Evolutionary conservation across 108 stramenopile genomes (phyloP).

Genomic region (Cyclostephanos tholiformis): DNA sequence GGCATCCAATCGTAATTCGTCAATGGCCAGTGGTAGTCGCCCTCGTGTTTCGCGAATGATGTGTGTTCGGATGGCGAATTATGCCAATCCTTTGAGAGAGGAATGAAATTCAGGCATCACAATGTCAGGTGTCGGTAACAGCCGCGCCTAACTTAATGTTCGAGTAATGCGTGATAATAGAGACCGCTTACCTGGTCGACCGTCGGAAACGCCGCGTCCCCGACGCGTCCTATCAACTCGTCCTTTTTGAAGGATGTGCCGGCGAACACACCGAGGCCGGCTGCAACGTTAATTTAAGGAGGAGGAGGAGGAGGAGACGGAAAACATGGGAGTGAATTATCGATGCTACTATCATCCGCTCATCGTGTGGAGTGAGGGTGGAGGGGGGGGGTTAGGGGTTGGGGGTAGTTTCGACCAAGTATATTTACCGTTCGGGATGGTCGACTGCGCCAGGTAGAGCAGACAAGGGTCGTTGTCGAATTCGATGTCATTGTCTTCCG

Average conservation of each 20-base stretch:
- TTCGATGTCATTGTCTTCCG: not conserved
- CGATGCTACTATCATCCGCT: not conserved
- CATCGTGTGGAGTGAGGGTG: not conserved
- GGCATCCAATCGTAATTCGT: slow-evolving; percentile 55
- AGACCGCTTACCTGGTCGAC: no score
- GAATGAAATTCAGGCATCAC: no score
- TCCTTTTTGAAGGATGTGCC: slow-evolving; percentile 25
- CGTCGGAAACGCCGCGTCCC: slow-evolving; percentile 50
- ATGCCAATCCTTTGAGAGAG: no score
- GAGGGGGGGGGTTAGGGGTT: no score
- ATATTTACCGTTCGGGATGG: slow-evolving; percentile 32
- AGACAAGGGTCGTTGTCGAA: slow-evolving; percentile 29
- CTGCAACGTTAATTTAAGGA: not conserved
- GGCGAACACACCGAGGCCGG: slow-evolving; percentile 48
- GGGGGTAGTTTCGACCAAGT: no score
- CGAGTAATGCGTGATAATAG: no score
- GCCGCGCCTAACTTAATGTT: no score
- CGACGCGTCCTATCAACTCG: slow-evolving; percentile 41
- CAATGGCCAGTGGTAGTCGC: slow-evolving; percentile 54
- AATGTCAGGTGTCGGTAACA: no score
- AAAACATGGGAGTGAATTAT: not conserved
- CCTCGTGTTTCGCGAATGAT: slow-evolving; percentile 26
- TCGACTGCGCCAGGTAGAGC: slow-evolving; percentile 49
- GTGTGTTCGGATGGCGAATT: slow-evolving; percentile 11
- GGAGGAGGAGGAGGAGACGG: not conserved